Conservation (phyloP, 306 rosid genomes). For the Gynostemma pentaphyllum region DNA sequence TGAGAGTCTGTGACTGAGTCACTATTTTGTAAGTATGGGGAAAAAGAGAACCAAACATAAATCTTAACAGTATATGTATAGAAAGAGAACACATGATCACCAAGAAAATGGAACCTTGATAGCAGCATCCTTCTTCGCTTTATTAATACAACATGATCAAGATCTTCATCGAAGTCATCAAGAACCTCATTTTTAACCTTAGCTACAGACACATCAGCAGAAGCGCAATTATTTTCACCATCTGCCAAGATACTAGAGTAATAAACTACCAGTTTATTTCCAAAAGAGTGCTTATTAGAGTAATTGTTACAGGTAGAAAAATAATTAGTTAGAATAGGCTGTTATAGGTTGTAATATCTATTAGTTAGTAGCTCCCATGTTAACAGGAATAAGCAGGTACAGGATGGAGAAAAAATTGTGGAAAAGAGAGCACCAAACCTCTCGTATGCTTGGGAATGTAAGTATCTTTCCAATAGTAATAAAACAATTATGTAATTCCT, state of each 20-base stretch:
- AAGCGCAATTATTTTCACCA: constrained; percentile 18
- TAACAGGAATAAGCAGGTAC: too few species aligned
- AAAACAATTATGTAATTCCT: too few species aligned
- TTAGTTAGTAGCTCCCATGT: too few species aligned
- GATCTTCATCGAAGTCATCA: constrained; percentile 24
- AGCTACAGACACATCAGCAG: constrained; percentile 16
- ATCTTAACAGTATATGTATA: neutral
- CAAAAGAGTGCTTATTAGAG: too few species aligned
- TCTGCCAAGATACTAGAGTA: constrained; percentile 29
- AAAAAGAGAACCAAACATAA: neutral
- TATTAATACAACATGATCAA: constrained; percentile 52
- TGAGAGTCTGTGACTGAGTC: neutral
- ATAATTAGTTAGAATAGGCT: too few species aligned
- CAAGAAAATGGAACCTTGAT: constrained; percentile 36
- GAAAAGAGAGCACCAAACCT: too few species aligned
- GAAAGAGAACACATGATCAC: constrained; percentile 11
- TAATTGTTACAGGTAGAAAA: too few species aligned
- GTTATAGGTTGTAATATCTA: too few species aligned
- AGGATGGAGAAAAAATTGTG: too few species aligned
- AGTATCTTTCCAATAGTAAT: too few species aligned
- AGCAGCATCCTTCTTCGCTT: constrained; percentile 60
- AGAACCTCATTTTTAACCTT: constrained; percentile 32
- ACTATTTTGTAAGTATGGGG: neutral
- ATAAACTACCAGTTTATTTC: too few species aligned
- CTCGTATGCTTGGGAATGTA: too few species aligned